Evolutionary conservation across 805 yeast species (phyloP), one percentile per base, ranked within the genome.

Genomic region (Candida namnaoensis): DNA sequence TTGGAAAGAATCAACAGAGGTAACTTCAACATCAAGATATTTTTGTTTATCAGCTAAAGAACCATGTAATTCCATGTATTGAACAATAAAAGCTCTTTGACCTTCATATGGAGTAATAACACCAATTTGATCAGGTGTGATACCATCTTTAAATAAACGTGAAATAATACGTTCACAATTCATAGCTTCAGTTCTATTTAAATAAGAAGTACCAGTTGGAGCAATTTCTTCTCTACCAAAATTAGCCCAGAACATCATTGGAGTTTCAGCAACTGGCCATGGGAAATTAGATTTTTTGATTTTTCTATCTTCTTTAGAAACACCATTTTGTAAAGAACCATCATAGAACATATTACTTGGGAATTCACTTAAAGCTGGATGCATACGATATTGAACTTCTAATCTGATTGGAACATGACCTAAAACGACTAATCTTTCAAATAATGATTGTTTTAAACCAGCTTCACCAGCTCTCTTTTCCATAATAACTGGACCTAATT

Each of bases 201-300:
- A 68, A 53, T 69, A 88, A 8, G 95, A 83, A 5, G 82, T 80
- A 44, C 96, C 97, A 47, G 78, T 73, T 0, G 80, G 76, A 24
- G 93, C 78, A 40, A 90, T 76, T 61, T 90, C 97, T 65, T 90
- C 97, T 49, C 82, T 79, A 34, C 96, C 96, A 56, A 79, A 78
- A 49, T 81, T 81, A 1, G 86, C 82, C 96, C 96, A 88, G 53
- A 90, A 86, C 93, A 90, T 84, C 95, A 88, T 87, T n/a, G 96
- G 97, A 5, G 70, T 72, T 38, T 78, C 81, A 24, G 70, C 68
- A 26, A 84, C 80, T 1, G 96, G 96, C 97, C 96, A 90, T n/a
- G 95, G 95, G 65, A 88, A 88, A 5, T 72, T 66, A 7, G 78
- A 68, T 28, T 74, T 65, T 1, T 62, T 47, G 15, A 80, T 57